phyloP scores from a whole-genome alignment of 2,329 filamentous ascomycete species.

The Colletotrichum tofieldiae region DNA sequence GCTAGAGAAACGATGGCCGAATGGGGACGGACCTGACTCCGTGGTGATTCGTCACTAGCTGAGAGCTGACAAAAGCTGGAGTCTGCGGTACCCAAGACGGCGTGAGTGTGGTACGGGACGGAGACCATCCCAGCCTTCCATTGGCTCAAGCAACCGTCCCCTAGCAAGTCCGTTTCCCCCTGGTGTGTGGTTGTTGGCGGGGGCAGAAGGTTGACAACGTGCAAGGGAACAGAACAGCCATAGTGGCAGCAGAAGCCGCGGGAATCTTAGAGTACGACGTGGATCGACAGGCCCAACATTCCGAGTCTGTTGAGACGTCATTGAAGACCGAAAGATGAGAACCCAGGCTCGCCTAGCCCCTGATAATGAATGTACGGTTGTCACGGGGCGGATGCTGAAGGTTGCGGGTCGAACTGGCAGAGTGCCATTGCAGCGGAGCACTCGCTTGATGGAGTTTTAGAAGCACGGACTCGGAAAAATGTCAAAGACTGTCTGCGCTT shows the following conservation, averaged over 20 bases:
- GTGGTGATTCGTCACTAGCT: constrained; percentile 17
- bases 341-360: background rate
- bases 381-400: background rate
- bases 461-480: background rate
- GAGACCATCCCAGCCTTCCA: background rate
- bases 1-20: constrained; percentile 32
- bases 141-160: constrained; percentile 1
- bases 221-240: constrained; percentile 5
- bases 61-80: constrained; percentile 32
- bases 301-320: constrained; percentile 17
- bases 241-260: constrained; percentile 3
- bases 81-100: constrained; percentile 14
- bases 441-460: background rate
- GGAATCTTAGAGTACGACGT: constrained; percentile 21
- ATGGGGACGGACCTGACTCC: constrained; percentile 41
- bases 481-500: background rate
- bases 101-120: background rate
- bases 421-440: background rate
- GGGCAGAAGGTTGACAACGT: constrained; percentile 3
- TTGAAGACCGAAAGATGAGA: background rate
- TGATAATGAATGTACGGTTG: background rate
- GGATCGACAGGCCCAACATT: constrained; percentile 33
- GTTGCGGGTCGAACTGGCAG: background rate
- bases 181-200: constrained; percentile 2
- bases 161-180: background rate